These are phyloP conservation scores for Isatis lusitanica DNA, from an alignment of 441 rosid species.

Conservation along the genomic window DNA sequence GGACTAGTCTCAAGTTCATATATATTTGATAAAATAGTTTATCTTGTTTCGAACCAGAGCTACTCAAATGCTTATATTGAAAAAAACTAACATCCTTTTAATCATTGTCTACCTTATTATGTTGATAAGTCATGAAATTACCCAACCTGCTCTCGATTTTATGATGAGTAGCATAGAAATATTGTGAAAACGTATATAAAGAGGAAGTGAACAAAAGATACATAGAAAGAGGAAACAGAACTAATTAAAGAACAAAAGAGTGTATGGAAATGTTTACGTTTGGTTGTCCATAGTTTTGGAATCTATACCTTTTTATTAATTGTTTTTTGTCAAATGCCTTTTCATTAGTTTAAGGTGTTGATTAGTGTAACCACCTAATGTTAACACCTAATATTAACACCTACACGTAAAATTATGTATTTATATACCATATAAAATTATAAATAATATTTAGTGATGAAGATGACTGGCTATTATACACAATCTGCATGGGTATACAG, in stretches of 20 bases:
- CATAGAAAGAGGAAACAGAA: slow-evolving; percentile 3
- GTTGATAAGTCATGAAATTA: not conserved
- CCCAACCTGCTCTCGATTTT: not conserved
- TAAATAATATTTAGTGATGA: slow-evolving; percentile 12
- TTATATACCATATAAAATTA: not conserved
- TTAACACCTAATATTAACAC: slow-evolving; percentile 9
- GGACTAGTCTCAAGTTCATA: not conserved
- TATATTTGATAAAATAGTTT: not conserved
- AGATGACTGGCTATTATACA: slow-evolving; percentile 19
- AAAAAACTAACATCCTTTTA: not conserved
- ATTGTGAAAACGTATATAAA: not conserved
- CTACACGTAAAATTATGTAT: slow-evolving; percentile 12
- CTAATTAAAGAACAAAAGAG: slow-evolving; percentile 22
- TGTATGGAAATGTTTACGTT: slow-evolving; percentile 18
- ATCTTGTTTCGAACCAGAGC: not conserved
- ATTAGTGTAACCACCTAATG: slow-evolving; percentile 39
- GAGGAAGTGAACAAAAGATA: slow-evolving; percentile 12
- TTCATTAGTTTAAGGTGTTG: slow-evolving; percentile 28
- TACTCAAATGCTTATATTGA: not conserved
- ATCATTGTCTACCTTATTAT: not conserved
- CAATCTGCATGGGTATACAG: slow-evolving; percentile 31
- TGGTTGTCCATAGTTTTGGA: slow-evolving; percentile 33
- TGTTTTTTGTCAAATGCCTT: slow-evolving; percentile 15
- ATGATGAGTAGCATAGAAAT: not conserved
- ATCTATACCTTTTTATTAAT: slow-evolving; percentile 25